Evolutionary conservation across 805 yeast species (phyloP).

Genomic region (Myxozyma monticola): DNA sequence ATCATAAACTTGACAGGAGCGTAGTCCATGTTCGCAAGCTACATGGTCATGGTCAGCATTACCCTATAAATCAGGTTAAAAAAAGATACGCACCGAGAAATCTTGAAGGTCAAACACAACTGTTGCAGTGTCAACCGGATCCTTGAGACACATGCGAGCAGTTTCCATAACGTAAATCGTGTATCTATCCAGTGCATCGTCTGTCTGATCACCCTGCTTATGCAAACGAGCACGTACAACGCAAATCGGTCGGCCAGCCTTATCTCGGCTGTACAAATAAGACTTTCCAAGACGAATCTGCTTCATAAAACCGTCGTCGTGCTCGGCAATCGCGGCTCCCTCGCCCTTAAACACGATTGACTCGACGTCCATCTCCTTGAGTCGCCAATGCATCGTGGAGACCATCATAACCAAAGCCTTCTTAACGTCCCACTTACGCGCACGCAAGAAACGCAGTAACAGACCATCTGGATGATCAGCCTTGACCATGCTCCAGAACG

Average conservation of each 20-base stretch:
- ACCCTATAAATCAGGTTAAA: neutral
- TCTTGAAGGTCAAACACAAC: constrained; percentile 84
- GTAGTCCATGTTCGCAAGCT: constrained; percentile 86
- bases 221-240: constrained; percentile 79
- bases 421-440: constrained; percentile 86
- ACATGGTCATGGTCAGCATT: neutral
- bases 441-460: constrained; percentile 79
- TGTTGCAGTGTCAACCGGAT: constrained; percentile 76
- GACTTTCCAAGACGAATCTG: constrained; percentile 72
- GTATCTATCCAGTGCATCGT: constrained; percentile 70
- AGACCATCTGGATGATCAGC: constrained; percentile 86
- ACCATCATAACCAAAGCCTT: constrained; percentile 80
- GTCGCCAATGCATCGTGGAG: constrained; percentile 88
- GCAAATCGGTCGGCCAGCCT: constrained; percentile 73
- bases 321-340: constrained; percentile 52
- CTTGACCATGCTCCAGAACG: constrained; percentile 63
- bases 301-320: constrained; percentile 46
- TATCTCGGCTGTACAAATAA: constrained; percentile 71
- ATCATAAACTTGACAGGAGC: constrained; percentile 86
- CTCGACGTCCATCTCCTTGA: constrained; percentile 57
- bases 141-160: constrained; percentile 70
- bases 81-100: constrained; percentile 52
- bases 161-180: constrained; percentile 78
- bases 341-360: constrained; percentile 71
- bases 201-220: constrained; percentile 63